phyloP scores from a whole-genome alignment of 2,329 filamentous ascomycete genomes.

The Didymella pinodella region DNA sequence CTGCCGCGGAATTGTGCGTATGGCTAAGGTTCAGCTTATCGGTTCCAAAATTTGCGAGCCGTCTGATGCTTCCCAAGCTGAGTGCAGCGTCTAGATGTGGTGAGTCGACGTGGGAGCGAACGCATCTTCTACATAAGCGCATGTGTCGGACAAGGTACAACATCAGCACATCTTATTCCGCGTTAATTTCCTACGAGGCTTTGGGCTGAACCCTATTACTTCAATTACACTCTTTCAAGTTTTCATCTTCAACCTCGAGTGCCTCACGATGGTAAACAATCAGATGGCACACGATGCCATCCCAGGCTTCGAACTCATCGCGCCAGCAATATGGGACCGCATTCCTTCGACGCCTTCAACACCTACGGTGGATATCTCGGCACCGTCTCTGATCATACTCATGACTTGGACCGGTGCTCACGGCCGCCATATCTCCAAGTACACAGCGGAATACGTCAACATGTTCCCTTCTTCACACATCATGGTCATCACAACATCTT shows the following conservation, averaged over 20 bases:
- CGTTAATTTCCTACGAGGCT: not conserved
- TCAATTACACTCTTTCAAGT: not conserved
- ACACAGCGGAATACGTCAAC: conserved; percentile 33
- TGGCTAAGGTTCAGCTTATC: conserved; percentile 10
- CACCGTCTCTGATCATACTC: conserved; percentile 35
- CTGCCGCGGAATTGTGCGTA: conserved; percentile 10
- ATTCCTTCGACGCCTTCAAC: conserved; percentile 17
- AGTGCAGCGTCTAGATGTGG: conserved; percentile 7
- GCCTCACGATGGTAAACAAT: conserved; percentile 3
- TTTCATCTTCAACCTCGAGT: not conserved
- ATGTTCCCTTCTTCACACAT: conserved; percentile 38
- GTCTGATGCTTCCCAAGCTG: not conserved
- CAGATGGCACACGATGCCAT: conserved; percentile 11
- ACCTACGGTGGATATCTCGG: conserved; percentile 7
- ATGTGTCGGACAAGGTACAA: conserved; percentile 5
- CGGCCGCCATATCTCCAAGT: conserved; percentile 35
- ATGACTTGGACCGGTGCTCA: conserved; percentile 44
- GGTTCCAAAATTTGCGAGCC: not conserved
- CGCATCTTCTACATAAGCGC: conserved; percentile 14
- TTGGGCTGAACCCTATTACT: not conserved
- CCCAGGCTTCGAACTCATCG: conserved; percentile 15
- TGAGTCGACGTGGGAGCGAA: not conserved
- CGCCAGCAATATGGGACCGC: conserved; percentile 20
- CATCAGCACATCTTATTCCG: conserved; percentile 3
- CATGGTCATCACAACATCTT: conserved; percentile 38